These are phyloP conservation scores for Chaetomiaceae sp. DNA, from an alignment of 2,329 filamentous ascomycete genomes.

Conservation along the genomic window DNA sequence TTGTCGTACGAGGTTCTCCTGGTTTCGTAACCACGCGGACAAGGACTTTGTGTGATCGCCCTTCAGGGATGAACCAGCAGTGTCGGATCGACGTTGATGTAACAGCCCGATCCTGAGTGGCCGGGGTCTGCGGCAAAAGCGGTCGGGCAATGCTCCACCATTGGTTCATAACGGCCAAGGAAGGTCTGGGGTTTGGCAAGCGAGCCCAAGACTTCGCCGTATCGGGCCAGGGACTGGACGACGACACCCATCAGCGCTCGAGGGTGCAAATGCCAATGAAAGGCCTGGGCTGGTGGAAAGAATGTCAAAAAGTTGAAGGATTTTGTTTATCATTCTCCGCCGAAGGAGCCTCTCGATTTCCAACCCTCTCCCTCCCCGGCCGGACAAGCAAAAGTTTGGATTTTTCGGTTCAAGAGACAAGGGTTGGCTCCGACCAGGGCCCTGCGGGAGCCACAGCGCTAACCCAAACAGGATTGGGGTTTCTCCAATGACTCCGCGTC, in stretches of 20 bases:
- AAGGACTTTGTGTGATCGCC: conserved; percentile 18
- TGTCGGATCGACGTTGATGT: conserved; percentile 41
- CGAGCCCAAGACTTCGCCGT: not conserved
- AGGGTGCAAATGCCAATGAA: no score
- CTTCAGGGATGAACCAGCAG: conserved; percentile 19
- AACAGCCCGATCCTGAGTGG: conserved; percentile 33
- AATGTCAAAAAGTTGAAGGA: no score
- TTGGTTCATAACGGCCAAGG: conserved; percentile 15
- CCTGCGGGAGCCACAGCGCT: no score
- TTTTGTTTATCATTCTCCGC: no score
- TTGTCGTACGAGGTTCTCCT: not conserved
- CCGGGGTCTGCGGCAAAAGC: conserved; percentile 27
- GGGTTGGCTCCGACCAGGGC: no score
- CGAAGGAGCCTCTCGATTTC: no score
- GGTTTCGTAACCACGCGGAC: not conserved
- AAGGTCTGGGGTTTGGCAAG: conserved; percentile 16
- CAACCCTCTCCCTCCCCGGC: no score
- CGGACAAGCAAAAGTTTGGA: no score
- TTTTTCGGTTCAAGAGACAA: no score
- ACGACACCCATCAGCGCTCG: not conserved
- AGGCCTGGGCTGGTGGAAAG: no score
- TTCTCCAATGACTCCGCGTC: no score
- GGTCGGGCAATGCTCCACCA: conserved; percentile 22
- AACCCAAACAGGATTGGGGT: not conserved
- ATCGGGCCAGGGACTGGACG: not conserved